Evolutionary conservation across 495 filamentous ascomycete species (phyloP), one percentile per base, ranked within the genome.

Genomic region (Clavariopsis aquatica): DNA sequence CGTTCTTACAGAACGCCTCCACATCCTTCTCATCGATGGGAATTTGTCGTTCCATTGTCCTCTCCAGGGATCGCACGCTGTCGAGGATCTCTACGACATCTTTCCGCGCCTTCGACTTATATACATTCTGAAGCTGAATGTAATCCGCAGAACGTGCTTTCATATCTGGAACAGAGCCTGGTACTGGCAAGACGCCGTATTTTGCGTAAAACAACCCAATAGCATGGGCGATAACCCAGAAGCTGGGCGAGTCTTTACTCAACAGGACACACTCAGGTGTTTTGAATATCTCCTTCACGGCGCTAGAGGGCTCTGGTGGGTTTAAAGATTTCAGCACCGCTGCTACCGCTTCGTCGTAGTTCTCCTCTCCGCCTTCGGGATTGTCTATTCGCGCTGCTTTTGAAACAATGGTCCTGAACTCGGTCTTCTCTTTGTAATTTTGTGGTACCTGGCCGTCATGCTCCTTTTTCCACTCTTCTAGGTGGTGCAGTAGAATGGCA

Each of bases 131-230:
- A 26, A 99, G 81, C 64, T 86, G 81, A 64, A 98, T 86, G 78
- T 99, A 99, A 66, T 96, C 91, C 51, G 83, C 86, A 20, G 92
- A 96, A 74, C 93, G 85, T 29, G 94, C 91, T 78, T 99, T 99
- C 94, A 99, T 99, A 76, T 99, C 94, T 6, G 94, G 95, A 15
- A 98, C 80, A 20, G 87, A 86, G 49, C 94, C 95, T 1, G 92
- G 89, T 0, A 99, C 78, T 20, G 94, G 94, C 6, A 98, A 83
- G 41, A 85, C 82, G 20, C 79, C 77, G 69, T 96, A 85, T 56
- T 80, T 81, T 13, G 77, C 72, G 71, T 93, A 86, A 77, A 98
- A 99, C 29, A 80, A 67, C 38, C 81, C 82, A 65, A 98, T 81
- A 1, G 93, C 93, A 65, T 87, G 80, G 9, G 92, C 90, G 69